Evolutionary conservation across 1,139 yeast species (phyloP), one percentile per base, ranked within the genome.

Genomic region (Zygosaccharomyces pseudobailii): DNA sequence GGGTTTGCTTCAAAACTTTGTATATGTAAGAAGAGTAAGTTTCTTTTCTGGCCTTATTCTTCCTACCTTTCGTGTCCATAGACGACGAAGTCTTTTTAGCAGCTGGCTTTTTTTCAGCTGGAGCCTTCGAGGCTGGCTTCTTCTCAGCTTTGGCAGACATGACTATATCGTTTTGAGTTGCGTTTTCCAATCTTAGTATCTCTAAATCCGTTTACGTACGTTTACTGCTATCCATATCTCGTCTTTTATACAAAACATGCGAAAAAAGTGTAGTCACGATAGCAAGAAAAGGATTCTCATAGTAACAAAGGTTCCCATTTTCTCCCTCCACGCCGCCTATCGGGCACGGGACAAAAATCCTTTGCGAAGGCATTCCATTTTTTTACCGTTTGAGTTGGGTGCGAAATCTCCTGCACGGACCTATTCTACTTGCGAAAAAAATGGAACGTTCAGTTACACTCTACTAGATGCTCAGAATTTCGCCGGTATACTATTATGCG

Each of bases 71-170:
- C 65, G 83, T 92, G 53, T 87, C 81, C 56, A 81, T 70, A 55
- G 80, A 70, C 51, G 79, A 66, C 61, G 90, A 79, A 67, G 97
- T 89, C 80, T 90, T 92, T 84, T 90, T 92, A 70, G 96, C 96
- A 64, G 88, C 89, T 71, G 89, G 88, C 79, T 88, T 89, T 85
- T 90, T 89, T 75, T 87, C 95, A 76, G 95, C 96, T 71, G 95
- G 96, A 65, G 96, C 96, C 80, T 90, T 90, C 64, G 96, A 89
- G 72, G 97, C 97, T 70, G 96, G 96, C 80, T 88, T 87, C 86
- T 89, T 88, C 77, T 89, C 96, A 74, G 95, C 92, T 76, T 87
- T 88, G 72, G 96, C 94, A 69, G 96, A 95, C 97, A 90, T 74
- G 36, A 43, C 22, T 45, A 46, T 36, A 42, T n/a, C 5, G 7